Percentiles rank a stretch among this genome's conserved stretches.
Evolutionary conservation across 768 basidiomycete species (phyloP).

Genomic region (Coprinopsis cinerea): DNA sequence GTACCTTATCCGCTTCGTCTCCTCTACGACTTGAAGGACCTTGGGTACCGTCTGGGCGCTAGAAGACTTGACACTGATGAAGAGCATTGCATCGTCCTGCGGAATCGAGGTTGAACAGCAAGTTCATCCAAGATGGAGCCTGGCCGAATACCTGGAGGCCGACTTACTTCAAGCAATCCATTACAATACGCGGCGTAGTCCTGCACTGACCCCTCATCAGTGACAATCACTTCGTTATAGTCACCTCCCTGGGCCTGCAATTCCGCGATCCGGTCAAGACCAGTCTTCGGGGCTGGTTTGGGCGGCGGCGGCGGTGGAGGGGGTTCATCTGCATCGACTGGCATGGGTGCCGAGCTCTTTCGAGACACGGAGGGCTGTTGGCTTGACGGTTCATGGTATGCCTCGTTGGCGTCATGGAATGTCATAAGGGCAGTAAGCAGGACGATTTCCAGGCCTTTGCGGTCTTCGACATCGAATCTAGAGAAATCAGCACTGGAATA

Average conservation of each 20-base stretch:
- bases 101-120: no score
- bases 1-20: constrained; percentile 69
- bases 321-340: constrained; percentile 6
- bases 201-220: constrained; percentile 53
- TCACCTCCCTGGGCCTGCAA: constrained; percentile 57
- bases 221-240: constrained; percentile 68
- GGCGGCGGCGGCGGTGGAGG: constrained; percentile 52
- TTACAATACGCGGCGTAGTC: constrained; percentile 71
- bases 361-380: constrained; percentile 13
- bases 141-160: not conserved
- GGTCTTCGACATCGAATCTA: constrained; percentile 80
- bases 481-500: not conserved
- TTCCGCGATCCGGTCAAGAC: constrained; percentile 66
- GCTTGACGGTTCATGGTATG: constrained; percentile 30
- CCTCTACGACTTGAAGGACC: constrained; percentile 74
- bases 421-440: constrained; percentile 72
- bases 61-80: constrained; percentile 65
- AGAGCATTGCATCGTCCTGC: constrained; percentile 77
- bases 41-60: constrained; percentile 64
- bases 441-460: constrained; percentile 81
- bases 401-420: constrained; percentile 66
- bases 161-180: constrained; percentile 52
- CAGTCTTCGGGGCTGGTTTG: constrained; percentile 57
- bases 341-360: constrained; percentile 8
- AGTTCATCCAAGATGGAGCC: not conserved